phyloP scores from a whole-genome alignment of 768 basidiomycete genomes.

The Fomitopsis pulvina region DNA sequence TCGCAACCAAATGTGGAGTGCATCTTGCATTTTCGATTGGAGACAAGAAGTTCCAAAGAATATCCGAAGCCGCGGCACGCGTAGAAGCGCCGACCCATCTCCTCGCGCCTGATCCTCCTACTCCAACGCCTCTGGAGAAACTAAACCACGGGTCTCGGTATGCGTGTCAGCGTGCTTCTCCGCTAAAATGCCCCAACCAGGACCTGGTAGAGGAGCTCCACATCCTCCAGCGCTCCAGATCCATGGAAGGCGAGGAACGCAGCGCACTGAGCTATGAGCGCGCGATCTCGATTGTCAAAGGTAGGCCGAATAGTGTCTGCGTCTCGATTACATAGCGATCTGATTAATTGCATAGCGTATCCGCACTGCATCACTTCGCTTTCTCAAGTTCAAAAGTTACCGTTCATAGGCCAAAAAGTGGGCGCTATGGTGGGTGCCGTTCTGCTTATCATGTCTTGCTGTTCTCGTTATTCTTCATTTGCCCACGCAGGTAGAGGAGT shows the following conservation, averaged over 20 bases:
- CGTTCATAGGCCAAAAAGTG: slow-evolving; percentile 34
- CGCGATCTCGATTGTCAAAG: slow-evolving; percentile 52
- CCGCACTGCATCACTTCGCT: slow-evolving; percentile 24
- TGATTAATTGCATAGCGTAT: slow-evolving; percentile 19
- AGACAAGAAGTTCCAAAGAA: too few species aligned
- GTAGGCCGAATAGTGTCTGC: slow-evolving; percentile 1
- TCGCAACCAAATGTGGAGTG: neutral
- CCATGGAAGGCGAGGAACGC: slow-evolving; percentile 59
- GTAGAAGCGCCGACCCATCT: slow-evolving; percentile 17
- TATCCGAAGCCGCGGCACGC: too few species aligned
- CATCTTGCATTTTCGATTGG: too few species aligned
- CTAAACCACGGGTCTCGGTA: slow-evolving; percentile 35
- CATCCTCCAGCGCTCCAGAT: slow-evolving; percentile 49
- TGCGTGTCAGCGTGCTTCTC: slow-evolving; percentile 58
- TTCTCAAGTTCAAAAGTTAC: slow-evolving; percentile 25
- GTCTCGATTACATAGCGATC: neutral
- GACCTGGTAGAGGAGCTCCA: slow-evolving; percentile 49
- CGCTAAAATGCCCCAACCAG: slow-evolving; percentile 67
- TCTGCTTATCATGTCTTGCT: neutral
- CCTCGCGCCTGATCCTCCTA: slow-evolving; percentile 15
- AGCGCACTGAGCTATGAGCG: slow-evolving; percentile 70
- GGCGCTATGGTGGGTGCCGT: slow-evolving; percentile 21
- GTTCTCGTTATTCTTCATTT: neutral
- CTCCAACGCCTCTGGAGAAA: slow-evolving; percentile 11
- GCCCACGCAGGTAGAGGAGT: slow-evolving; percentile 53